Evolutionary conservation across 2,329 filamentous ascomycete genomes (phyloP).

Genomic region (Fusarium xylarioides): DNA sequence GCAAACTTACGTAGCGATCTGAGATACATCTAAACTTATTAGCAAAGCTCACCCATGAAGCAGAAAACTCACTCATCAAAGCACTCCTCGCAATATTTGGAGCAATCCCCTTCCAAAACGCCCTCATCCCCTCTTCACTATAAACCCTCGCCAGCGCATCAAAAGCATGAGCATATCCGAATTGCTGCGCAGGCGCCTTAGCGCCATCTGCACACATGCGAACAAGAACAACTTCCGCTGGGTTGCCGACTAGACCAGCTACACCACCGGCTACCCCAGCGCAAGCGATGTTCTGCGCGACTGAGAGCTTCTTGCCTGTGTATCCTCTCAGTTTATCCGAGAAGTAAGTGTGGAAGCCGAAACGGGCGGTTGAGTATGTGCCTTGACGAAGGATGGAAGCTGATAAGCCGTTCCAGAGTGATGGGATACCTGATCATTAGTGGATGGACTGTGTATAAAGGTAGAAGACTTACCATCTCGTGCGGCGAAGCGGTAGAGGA

Average conservation of each 20-base stretch:
- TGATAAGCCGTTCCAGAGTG: constrained; percentile 55
- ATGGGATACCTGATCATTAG: constrained; percentile 48
- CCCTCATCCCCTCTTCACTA: constrained; percentile 51
- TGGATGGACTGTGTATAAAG: no score
- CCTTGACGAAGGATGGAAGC: constrained; percentile 56
- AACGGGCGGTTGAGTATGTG: constrained; percentile 56
- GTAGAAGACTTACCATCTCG: no score
- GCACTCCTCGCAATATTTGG: constrained; percentile 55
- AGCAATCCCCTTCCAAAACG: constrained; percentile 51
- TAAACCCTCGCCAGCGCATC: constrained; percentile 39
- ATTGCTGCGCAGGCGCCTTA: constrained; percentile 48
- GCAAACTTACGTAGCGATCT: constrained; percentile 53
- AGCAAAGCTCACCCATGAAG: not conserved
- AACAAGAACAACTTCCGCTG: constrained; percentile 55
- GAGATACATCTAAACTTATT: constrained; percentile 50
- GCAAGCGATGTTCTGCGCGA: constrained; percentile 49
- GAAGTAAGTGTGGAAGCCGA: constrained; percentile 53
- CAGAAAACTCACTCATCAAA: constrained; percentile 52
- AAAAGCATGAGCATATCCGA: constrained; percentile 51
- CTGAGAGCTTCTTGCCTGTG: constrained; percentile 46
- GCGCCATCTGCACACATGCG: constrained; percentile 58
- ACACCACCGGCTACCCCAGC: constrained; percentile 53
- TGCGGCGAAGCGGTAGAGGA: constrained; percentile 50
- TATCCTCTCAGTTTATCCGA: constrained; percentile 42
- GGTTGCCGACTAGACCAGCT: constrained; percentile 57